Conservation (phyloP, 1,284 basidiomycete genomes). For the Ceraceosorus bombacis region DNA sequence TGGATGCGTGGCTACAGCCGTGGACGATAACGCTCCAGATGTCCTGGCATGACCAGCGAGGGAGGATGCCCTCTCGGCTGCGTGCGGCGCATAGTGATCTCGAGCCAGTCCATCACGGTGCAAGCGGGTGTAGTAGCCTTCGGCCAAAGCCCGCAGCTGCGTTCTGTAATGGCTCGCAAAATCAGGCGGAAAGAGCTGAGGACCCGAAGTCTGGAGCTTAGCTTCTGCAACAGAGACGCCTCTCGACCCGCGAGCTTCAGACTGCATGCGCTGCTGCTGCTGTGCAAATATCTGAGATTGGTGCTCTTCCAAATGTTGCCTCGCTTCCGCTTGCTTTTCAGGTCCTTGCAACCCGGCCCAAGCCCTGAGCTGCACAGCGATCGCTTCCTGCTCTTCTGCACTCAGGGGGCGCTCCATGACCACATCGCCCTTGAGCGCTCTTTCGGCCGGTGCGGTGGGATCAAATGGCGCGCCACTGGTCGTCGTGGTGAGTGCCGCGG, state of each 20-base stretch:
- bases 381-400: slow-evolving; percentile 8
- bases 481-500: slow-evolving; percentile 37
- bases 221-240: slow-evolving; percentile 13
- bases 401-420: slow-evolving; percentile 9
- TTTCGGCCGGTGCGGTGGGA: background rate
- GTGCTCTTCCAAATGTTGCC: slow-evolving; percentile 26
- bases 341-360: slow-evolving; percentile 38
- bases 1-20: background rate
- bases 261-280: slow-evolving; percentile 5
- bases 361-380: slow-evolving; percentile 2
- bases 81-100: slow-evolving; percentile 16
- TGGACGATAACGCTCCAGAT: background rate
- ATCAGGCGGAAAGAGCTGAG: slow-evolving; percentile 37
- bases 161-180: slow-evolving; percentile 42
- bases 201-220: too few relatives aligned
- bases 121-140: slow-evolving; percentile 36
- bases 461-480: slow-evolving; percentile 5
- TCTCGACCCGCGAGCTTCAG: slow-evolving; percentile 2
- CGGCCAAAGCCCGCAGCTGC: slow-evolving; percentile 36
- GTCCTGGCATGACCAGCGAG: background rate
- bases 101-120: slow-evolving; percentile 28
- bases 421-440: slow-evolving; percentile 5
- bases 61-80: slow-evolving; percentile 3
- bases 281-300: slow-evolving; percentile 26
- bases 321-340: slow-evolving; percentile 31